These are phyloP conservation scores for Plenodomus lindquistii DNA, from an alignment of 2,329 filamentous ascomycete species.

Conservation along the genomic window DNA sequence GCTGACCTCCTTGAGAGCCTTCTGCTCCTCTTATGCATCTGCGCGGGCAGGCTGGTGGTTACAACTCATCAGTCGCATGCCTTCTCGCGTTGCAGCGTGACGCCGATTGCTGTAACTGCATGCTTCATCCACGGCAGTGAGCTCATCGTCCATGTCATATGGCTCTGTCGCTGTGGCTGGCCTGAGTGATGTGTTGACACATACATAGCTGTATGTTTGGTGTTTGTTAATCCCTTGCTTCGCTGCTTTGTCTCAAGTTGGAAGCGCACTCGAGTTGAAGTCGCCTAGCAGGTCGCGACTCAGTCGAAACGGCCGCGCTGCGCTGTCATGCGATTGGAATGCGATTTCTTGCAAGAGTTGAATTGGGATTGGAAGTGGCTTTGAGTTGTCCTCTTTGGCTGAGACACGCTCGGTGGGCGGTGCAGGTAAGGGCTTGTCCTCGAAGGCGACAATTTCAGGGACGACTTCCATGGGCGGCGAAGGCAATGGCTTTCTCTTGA, in stretches of 20 bases:
- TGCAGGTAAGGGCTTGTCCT: not conserved
- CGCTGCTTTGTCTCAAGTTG: not conserved
- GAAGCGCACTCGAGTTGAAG: not conserved
- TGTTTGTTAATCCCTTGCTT: not conserved
- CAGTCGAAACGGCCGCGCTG: conserved; percentile 1
- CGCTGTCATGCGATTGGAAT: not conserved
- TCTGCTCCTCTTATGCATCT: not conserved
- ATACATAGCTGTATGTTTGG: not conserved
- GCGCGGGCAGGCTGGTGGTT: not conserved
- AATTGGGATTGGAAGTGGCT: not conserved
- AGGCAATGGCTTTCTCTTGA: not conserved
- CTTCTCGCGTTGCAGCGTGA: not conserved
- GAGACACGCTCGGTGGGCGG: not conserved
- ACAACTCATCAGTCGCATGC: not conserved
- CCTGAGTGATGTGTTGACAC: not conserved
- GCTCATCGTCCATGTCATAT: not conserved
- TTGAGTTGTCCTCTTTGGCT: not conserved
- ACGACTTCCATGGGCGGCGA: not conserved
- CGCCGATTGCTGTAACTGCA: not conserved
- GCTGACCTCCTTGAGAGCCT: too few species aligned
- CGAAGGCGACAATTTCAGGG: not conserved
- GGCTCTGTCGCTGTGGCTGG: too few species aligned
- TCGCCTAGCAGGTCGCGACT: conserved; percentile 4
- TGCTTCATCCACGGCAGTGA: not conserved
- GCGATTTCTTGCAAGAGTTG: conserved; percentile 1